phyloP scores from a whole-genome alignment of 163 green algal species.

The Coccomyxa subellipsoidea region DNA sequence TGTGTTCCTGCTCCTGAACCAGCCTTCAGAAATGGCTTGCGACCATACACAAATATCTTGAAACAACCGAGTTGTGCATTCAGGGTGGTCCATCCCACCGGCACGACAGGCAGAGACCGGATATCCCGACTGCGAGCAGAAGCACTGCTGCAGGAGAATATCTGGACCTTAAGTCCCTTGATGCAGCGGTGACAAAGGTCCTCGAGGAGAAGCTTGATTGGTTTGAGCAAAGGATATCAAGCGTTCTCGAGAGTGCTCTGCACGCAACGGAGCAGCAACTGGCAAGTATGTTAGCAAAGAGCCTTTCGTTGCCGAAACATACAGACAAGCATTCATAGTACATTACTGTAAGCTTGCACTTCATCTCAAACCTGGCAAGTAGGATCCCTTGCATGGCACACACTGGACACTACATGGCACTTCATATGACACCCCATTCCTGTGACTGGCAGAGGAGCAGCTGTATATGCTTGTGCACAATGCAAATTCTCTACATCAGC shows the following conservation, averaged over 20 bases:
- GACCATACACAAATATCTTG: background rate
- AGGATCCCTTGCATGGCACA: no score
- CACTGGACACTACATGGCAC: no score
- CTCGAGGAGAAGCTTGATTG: background rate
- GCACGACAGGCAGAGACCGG: background rate
- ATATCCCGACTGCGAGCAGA: background rate
- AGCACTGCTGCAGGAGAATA: background rate
- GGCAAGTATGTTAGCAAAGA: background rate
- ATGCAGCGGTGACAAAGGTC: background rate
- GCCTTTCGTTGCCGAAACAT: background rate
- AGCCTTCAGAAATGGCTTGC: no score
- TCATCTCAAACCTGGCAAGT: no score
- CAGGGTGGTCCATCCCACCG: background rate
- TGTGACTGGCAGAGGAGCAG: no score
- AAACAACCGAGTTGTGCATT: background rate
- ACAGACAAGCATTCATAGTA: no score
- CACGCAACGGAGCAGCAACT: background rate
- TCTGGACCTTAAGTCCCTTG: background rate
- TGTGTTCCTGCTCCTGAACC: background rate
- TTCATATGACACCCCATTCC: no score
- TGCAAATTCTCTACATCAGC: no score
- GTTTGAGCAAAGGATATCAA: background rate
- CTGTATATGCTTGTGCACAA: no score
- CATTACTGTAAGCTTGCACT: no score
- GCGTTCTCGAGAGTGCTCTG: background rate